These are phyloP conservation scores for Phytophthora pinifolia DNA, from an alignment of 352 stramenopile species.

Conservation along the genomic window DNA sequence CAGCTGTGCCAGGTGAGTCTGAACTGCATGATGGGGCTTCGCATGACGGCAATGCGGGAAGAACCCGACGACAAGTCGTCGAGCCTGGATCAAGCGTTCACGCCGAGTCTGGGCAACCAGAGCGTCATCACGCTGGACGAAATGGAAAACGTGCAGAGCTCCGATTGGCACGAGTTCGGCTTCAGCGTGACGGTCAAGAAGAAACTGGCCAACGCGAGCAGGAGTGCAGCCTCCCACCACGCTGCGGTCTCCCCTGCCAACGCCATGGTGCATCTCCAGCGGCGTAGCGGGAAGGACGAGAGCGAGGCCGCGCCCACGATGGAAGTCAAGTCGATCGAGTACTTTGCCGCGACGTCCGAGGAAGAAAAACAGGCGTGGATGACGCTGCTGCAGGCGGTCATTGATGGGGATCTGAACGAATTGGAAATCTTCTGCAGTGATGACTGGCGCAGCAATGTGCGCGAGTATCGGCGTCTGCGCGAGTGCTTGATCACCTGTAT, in stretches of 20 bases:
- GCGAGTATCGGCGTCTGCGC: conserved; percentile 75
- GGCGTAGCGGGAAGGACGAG: conserved; percentile 31
- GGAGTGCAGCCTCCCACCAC: conserved; percentile 12
- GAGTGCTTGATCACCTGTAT: conserved; percentile 83
- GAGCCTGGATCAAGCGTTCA: conserved; percentile 52
- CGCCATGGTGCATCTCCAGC: conserved; percentile 37
- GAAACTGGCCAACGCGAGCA: conserved; percentile 32
- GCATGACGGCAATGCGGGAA: conserved; percentile 61
- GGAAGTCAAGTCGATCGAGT: conserved; percentile 57
- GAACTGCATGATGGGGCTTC: conserved; percentile 89
- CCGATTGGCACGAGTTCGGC: conserved; percentile 71
- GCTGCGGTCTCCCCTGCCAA: conserved; percentile 19
- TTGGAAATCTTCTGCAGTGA: conserved; percentile 89
- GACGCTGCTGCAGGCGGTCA: conserved; percentile 62
- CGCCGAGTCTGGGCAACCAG: conserved; percentile 62
- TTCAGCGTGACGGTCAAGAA: conserved; percentile 77
- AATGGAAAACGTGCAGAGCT: conserved; percentile 70
- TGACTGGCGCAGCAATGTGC: conserved; percentile 88
- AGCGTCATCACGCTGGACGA: conserved; percentile 78
- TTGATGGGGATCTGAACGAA: conserved; percentile 79
- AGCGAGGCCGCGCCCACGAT: conserved; percentile 26
- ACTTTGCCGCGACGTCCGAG: conserved; percentile 68
- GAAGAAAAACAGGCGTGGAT: conserved; percentile 77
- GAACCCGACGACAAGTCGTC: conserved; percentile 25
- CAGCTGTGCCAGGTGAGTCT: conserved; percentile 68